Percentiles rank a stretch among this genome's conserved stretches.
These are phyloP conservation scores for Vigna nakashimae DNA, from an alignment of 306 rosid species.

Conservation along the genomic window DNA sequence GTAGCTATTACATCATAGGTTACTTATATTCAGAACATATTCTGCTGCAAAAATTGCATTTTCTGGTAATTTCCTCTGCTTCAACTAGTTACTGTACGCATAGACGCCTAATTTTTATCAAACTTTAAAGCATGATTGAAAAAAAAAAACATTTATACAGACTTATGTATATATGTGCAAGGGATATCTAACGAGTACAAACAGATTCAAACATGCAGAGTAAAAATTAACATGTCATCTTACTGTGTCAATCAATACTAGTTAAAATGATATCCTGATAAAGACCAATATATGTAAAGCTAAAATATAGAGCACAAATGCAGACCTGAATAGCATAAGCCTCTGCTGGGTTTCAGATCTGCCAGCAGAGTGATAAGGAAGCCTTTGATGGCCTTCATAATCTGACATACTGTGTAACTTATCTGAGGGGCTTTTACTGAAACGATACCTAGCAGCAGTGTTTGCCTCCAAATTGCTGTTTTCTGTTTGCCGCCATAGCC, in stretches of 20 bases:
- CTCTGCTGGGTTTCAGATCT: conserved; percentile 83
- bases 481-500: conserved; percentile 57
- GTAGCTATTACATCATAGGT: not conserved
- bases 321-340: conserved; percentile 83
- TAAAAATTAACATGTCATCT: conserved; percentile 35
- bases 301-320: conserved; percentile 88
- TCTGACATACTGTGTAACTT: conserved; percentile 63
- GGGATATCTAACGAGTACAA: conserved; percentile 31
- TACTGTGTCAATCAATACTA: not conserved
- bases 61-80: not conserved
- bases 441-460: conserved; percentile 74
- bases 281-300: conserved; percentile 81
- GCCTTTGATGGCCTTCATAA: conserved; percentile 67
- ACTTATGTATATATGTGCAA: conserved; percentile 18
- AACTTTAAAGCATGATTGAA: conserved; percentile 22
- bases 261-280: conserved; percentile 78
- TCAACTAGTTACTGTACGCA: not conserved
- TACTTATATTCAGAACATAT: not conserved
- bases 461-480: conserved; percentile 57
- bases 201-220: not conserved
- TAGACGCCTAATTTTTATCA: conserved; percentile 1
- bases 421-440: conserved; percentile 60
- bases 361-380: conserved; percentile 65
- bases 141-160: conserved; percentile 21
- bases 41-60: not conserved